Conservation (phyloP, 768 basidiomycete genomes). For the Phallus indusiatus region DNA sequence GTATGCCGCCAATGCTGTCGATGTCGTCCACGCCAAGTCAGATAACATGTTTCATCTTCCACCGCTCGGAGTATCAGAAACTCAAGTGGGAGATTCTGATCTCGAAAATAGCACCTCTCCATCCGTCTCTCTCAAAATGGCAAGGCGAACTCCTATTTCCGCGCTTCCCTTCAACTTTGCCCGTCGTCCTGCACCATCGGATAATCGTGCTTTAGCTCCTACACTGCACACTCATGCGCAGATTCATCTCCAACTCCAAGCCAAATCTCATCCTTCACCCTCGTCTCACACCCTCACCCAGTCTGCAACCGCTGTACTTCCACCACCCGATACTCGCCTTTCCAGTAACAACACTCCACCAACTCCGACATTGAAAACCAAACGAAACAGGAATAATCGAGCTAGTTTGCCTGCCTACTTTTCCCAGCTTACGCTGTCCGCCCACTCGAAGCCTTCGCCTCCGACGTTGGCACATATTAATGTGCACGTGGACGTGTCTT, state of each 20-base stretch:
- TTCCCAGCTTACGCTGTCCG: slow-evolving; percentile 37
- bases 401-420: slow-evolving; percentile 70
- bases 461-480: not conserved
- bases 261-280: slow-evolving; percentile 8
- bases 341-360: not conserved
- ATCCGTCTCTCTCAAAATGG: slow-evolving; percentile 37
- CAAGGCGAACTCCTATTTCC: slow-evolving; percentile 19
- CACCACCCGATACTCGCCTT: slow-evolving; percentile 19
- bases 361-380: slow-evolving; percentile 22
- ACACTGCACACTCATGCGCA: slow-evolving; percentile 36
- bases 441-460: slow-evolving; percentile 1
- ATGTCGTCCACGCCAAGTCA: slow-evolving; percentile 20
- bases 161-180: slow-evolving; percentile 15
- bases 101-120: slow-evolving; percentile 24
- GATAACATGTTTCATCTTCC: slow-evolving; percentile 1
- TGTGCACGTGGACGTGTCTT: not conserved
- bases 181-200: slow-evolving; percentile 30
- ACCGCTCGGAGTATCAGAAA: not conserved
- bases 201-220: slow-evolving; percentile 58
- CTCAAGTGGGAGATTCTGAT: slow-evolving; percentile 17
- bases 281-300: not conserved
- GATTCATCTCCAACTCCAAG: slow-evolving; percentile 27
- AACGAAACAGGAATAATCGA: slow-evolving; percentile 49
- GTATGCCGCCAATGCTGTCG: slow-evolving; percentile 20
- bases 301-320: slow-evolving; percentile 15